Conservation (phyloP, 352 stramenopile species). For the Phytophthora ramorum region DNA sequence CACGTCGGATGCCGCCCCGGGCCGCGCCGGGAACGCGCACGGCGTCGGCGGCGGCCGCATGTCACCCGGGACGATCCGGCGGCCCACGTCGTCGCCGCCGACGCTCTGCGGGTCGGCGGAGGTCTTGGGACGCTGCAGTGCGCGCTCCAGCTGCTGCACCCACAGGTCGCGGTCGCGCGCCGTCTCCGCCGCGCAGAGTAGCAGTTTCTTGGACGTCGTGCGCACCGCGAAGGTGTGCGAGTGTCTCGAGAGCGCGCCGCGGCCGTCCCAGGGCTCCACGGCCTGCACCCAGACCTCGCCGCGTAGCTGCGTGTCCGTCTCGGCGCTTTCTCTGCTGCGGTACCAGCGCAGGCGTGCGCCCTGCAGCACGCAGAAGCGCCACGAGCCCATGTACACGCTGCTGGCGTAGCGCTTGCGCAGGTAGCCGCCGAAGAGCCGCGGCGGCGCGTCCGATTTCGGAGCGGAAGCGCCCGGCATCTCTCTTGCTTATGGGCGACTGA, state of each 20-base stretch:
- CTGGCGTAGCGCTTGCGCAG: slow-evolving; percentile 74
- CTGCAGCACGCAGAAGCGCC: slow-evolving; percentile 74
- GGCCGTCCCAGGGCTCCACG: slow-evolving; percentile 68
- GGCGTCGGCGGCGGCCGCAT: slow-evolving; percentile 37
- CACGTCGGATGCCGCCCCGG: slow-evolving; percentile 5
- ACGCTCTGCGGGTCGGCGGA: slow-evolving; percentile 12
- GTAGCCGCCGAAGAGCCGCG: slow-evolving; percentile 50
- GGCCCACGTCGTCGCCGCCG: slow-evolving; percentile 35
- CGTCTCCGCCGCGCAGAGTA: slow-evolving; percentile 67
- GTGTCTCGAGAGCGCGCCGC: slow-evolving; percentile 59
- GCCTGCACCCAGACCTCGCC: slow-evolving; percentile 68
- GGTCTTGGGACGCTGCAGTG: slow-evolving; percentile 36
- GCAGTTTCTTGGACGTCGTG: slow-evolving; percentile 56
- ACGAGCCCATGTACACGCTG: slow-evolving; percentile 82
- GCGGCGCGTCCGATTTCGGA: neutral
- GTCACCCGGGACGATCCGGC: slow-evolving; percentile 64
- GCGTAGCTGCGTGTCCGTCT: slow-evolving; percentile 53
- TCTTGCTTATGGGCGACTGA: neutral
- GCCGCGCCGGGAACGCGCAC: slow-evolving; percentile 27
- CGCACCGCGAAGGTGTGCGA: slow-evolving; percentile 69
- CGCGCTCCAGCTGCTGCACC: slow-evolving; percentile 45
- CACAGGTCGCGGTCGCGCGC: slow-evolving; percentile 53
- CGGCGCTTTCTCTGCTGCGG: slow-evolving; percentile 59
- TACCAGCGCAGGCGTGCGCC: slow-evolving; percentile 74
- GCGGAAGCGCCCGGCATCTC: no score